Conservation (phyloP, 1,284 basidiomycete genomes). For the Papiliotrema laurentii region DNA sequence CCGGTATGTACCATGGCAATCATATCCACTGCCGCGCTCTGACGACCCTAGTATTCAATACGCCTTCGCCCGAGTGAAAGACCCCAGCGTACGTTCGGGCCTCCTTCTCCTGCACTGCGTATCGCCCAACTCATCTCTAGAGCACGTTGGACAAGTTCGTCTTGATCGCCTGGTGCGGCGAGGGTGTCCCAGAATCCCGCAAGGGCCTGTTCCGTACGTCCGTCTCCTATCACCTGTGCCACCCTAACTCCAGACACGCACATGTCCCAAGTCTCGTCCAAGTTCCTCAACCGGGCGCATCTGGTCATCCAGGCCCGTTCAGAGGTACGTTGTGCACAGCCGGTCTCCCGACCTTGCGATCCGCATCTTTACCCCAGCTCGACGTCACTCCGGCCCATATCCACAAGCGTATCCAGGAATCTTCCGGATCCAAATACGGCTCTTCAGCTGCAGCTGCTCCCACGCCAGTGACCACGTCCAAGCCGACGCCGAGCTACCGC, state of each 20-base stretch:
- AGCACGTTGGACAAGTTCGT: constrained; percentile 88
- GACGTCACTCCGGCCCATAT: constrained; percentile 76
- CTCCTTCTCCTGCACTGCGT: background rate
- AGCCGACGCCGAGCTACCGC: constrained; percentile 35
- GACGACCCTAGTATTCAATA: constrained; percentile 82
- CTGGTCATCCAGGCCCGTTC: constrained; percentile 88
- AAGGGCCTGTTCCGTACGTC: constrained; percentile 80
- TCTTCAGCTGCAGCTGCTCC: constrained; percentile 18
- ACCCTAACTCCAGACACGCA: constrained; percentile 58
- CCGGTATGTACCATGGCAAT: constrained; percentile 51
- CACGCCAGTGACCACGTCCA: constrained; percentile 19
- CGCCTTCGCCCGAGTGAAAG: constrained; percentile 82
- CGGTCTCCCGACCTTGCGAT: background rate
- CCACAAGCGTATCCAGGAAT: constrained; percentile 81
- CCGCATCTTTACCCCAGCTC: constrained; percentile 53
- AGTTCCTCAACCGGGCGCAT: constrained; percentile 78
- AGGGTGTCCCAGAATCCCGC: constrained; percentile 85
- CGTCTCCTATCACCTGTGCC: background rate
- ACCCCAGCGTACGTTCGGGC: constrained; percentile 65
- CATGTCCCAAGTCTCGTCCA: constrained; percentile 67
- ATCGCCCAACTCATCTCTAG: constrained; percentile 46
- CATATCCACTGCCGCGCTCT: background rate
- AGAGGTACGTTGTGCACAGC: constrained; percentile 57
- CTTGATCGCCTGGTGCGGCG: constrained; percentile 87
- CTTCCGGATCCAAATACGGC: constrained; percentile 84